Evolutionary conservation across 1,284 basidiomycete genomes (phyloP), one percentile per base, ranked within the genome.

Genomic region (Thelephora terrestris): DNA sequence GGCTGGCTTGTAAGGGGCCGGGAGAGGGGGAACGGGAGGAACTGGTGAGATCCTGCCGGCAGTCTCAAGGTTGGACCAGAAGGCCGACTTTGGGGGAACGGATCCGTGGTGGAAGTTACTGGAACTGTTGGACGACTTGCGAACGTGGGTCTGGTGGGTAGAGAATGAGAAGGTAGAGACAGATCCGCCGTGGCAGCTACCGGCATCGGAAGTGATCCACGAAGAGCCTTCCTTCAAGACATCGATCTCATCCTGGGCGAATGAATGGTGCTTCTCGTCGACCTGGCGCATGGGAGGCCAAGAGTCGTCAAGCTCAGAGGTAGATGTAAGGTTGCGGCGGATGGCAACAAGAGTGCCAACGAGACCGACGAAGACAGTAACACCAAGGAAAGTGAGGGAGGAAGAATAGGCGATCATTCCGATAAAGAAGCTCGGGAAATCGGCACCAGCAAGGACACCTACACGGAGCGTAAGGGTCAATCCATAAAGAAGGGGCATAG

Each of bases 151-250:
- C 5, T 75, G 75, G 45, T 78, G 73, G 55, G 81, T 83, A 1
- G 80, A 79, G 61, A 84, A 83, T 1, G 81, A 84, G 73, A 81
- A 85, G 17, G 73, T 72, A 9, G 81, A 84, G 17, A 76, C 63
- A 1, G 80, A 81, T 43, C 73, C 70, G 47, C 67, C 75, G 35
- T 71, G 73, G n/a, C 79, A 67, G 53, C 70, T 72, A 32, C 29
- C 29, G 4, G 74, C 69, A 38, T 75, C 71, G 42, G 82, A 85
- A 1, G 83, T 83, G 50, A 86, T 76, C 83, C 84, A 85, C 16
- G 83, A 85, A 48, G 75, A 76, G 43, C 81, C 80, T 53, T 85
- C 81, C 36, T 77, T 76, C 48, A 85, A 69, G 7, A 67, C 79
- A 52, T 85, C 78, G 47, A 85, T 67, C 46, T 85, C 82, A 54